Evolutionary conservation across 768 basidiomycete species (phyloP).

Genomic region (Baorangia bicolor): DNA sequence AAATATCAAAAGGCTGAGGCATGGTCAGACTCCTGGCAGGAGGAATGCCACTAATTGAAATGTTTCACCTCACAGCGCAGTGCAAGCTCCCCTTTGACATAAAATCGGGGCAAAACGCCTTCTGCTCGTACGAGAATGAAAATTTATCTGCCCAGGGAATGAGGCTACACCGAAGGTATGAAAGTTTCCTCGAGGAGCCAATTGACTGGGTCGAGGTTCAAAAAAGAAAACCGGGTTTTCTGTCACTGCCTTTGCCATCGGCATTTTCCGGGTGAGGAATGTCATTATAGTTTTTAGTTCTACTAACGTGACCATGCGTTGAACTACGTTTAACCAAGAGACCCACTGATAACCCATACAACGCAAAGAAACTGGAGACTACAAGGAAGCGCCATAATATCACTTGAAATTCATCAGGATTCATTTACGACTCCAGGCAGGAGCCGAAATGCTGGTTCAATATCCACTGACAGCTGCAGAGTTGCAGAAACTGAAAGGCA

Average conservation of each 20-base stretch:
- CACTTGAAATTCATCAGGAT: neutral
- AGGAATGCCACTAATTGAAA: neutral
- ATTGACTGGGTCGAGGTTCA: conserved; percentile 26
- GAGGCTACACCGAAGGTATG: conserved; percentile 26
- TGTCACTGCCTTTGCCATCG: neutral
- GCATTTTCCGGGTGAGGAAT: conserved; percentile 6
- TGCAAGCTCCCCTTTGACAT: neutral
- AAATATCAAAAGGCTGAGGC: neutral
- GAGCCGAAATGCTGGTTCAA: neutral
- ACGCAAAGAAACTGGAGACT: neutral
- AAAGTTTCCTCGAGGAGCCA: conserved; percentile 22
- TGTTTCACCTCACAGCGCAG: conserved; percentile 12
- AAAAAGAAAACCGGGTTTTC: too few species aligned
- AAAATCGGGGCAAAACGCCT: neutral
- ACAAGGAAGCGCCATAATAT: neutral
- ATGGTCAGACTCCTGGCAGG: too few species aligned
- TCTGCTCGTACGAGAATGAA: conserved; percentile 10
- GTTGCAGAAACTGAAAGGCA: neutral
- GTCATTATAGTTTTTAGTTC: too few species aligned
- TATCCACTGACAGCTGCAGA: neutral
- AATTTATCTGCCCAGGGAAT: conserved; percentile 34
- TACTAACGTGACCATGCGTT: too few species aligned
- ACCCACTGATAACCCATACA: neutral
- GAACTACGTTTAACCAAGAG: neutral
- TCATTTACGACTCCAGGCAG: too few species aligned